Base-by-base conservation (phyloP, 805 yeast genomes). In the Helenozyma baotianmanensis region DNA sequence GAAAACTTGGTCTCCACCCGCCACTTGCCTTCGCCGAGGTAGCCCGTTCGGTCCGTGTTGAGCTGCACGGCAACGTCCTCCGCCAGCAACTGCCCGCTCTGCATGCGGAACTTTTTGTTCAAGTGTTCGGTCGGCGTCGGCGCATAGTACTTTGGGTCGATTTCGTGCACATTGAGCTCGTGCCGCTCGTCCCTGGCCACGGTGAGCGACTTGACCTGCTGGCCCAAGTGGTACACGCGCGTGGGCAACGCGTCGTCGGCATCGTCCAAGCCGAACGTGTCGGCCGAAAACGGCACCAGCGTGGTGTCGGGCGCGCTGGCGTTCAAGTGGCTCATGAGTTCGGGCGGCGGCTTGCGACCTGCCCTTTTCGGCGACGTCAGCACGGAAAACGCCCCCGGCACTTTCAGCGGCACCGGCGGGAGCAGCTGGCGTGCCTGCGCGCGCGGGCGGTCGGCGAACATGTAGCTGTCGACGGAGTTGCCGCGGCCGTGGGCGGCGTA, bases 81-180 rank as follows among this genome's bases (percentile, higher is more conserved):
- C 7, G 39, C 36, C 4, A 38, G 39, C 4, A 35, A 39, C 2
- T 38, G 35, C 6, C 58, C 58, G 28, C 39, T 39, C 33, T 51
- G 56, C 16, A 56, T 41, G 12, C 58, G 40, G 19, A 47, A 28
- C 9, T 42, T 45, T 23, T 47, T 45, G 14, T 48, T 44, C 9
- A 64, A 48, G 35, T 63, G 68, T 34, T 70, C 74, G 27, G 61
- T 57, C 2, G 77, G 76, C 0, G 72, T 61, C 4, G 77, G 77
- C 1, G 76, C 76, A 39, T 67, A 58, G 39, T 53, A 62, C 30
- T 48, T 52, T 6, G 68, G 65, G 22, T 52, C 55, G 12, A 58
- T 51, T 12, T 48, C 52, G 29, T 47, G 39, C n/a, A 45, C 38
- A 14, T 39, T 36, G 28, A 30, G 25, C 4, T 17, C 14, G 26